phyloP scores from a whole-genome alignment of 163 green algal genomes.

The Scenedesmus sp. region DNA sequence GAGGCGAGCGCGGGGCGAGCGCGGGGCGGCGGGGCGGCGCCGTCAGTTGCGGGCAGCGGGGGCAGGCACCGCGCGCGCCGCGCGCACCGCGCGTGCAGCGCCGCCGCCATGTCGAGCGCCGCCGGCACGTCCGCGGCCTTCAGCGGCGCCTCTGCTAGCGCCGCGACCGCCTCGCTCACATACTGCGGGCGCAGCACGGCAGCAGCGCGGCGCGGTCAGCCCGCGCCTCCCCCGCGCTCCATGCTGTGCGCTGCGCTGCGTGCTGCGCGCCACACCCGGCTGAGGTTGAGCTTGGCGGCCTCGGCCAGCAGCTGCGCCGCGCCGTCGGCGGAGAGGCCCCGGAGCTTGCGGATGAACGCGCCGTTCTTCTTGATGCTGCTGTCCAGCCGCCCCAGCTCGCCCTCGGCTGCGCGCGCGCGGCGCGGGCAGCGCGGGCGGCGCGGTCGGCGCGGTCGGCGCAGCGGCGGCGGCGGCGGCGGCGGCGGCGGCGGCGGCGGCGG shows the following conservation, averaged over 20 bases:
- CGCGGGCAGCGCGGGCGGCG: neutral
- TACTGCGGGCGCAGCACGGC: slow-evolving; percentile 72
- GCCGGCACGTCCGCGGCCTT: slow-evolving; percentile 81
- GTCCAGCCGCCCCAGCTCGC: slow-evolving; percentile 79
- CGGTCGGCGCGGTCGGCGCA: neutral
- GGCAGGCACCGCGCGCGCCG: too few species aligned
- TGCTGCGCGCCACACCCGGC: slow-evolving; percentile 53
- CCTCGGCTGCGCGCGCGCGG: slow-evolving; percentile 61
- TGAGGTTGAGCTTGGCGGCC: slow-evolving; percentile 81
- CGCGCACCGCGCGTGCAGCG: slow-evolving; percentile 76
- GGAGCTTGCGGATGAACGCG: slow-evolving; percentile 88
- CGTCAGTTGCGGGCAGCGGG: too few species aligned
- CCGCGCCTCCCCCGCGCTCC: too few species aligned
- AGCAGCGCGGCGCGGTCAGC: neutral
- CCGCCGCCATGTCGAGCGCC: slow-evolving; percentile 73
- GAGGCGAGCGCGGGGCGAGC: too few species aligned
- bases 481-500: neutral
- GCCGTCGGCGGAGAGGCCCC: slow-evolving; percentile 83
- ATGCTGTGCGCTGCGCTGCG: neutral
- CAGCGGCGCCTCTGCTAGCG: slow-evolving; percentile 84
- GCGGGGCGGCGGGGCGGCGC: too few species aligned
- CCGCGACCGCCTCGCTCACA: slow-evolving; percentile 87
- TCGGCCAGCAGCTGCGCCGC: slow-evolving; percentile 77
- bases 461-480: neutral
- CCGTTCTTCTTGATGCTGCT: slow-evolving; percentile 94